These are phyloP conservation scores for Penicillium antarcticum DNA, from an alignment of 495 filamentous ascomycete species.

Conservation along the genomic window DNA sequence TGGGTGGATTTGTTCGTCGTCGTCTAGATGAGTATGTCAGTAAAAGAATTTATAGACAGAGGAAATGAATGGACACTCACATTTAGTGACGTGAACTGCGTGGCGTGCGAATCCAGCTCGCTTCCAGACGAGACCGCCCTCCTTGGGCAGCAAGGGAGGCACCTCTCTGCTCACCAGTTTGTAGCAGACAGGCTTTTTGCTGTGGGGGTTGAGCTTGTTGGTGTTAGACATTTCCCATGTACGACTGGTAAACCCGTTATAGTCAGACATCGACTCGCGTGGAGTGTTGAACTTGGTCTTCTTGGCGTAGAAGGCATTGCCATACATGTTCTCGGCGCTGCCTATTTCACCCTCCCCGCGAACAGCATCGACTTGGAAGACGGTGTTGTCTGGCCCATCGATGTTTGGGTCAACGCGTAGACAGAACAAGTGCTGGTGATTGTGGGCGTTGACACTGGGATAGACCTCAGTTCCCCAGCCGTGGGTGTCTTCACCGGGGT, in stretches of 20 bases:
- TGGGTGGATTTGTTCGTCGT: slow-evolving; percentile 83
- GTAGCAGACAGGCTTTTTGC: slow-evolving; percentile 82
- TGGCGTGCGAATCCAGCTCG: slow-evolving; percentile 88
- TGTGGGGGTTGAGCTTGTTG: slow-evolving; percentile 79
- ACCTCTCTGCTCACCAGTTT: slow-evolving; percentile 89
- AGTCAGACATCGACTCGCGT: slow-evolving; percentile 72
- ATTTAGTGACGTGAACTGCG: slow-evolving; percentile 88
- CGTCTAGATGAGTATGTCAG: slow-evolving; percentile 47
- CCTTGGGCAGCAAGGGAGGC: slow-evolving; percentile 75
- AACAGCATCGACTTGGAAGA: slow-evolving; percentile 77
- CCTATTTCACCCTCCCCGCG: slow-evolving; percentile 67
- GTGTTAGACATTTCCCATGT: slow-evolving; percentile 93
- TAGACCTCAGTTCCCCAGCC: slow-evolving; percentile 96
- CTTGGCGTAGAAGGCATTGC: slow-evolving; percentile 92
- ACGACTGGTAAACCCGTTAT: slow-evolving; percentile 71
- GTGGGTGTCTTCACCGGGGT: slow-evolving; percentile 76
- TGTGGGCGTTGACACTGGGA: slow-evolving; percentile 73
- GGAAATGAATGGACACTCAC: slow-evolving; percentile 45
- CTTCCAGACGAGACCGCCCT: slow-evolving; percentile 87
- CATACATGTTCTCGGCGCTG: slow-evolving; percentile 80
- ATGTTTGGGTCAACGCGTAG: slow-evolving; percentile 86
- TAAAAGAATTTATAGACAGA: background rate
- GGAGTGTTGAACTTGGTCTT: slow-evolving; percentile 78
- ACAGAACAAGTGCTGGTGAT: slow-evolving; percentile 96
- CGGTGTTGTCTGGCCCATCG: slow-evolving; percentile 81